phyloP scores from a whole-genome alignment of 2,329 filamentous ascomycete species.

The Xylariaceae sp. region DNA sequence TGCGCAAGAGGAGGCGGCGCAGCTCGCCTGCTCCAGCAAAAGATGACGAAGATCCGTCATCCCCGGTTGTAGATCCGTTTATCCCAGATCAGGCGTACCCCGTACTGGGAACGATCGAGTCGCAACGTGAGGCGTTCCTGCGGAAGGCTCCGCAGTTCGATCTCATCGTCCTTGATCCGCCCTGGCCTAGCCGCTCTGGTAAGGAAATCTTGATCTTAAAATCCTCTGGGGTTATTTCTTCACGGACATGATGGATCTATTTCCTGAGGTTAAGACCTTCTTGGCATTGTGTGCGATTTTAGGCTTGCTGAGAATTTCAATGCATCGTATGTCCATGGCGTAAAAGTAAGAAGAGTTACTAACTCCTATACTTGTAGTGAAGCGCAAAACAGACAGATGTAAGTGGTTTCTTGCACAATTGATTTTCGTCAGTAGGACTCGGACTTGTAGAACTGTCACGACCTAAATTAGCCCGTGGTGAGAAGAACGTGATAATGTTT shows the following conservation, averaged over 20 bases:
- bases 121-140: slow-evolving; percentile 38
- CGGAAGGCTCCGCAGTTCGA: slow-evolving; percentile 51
- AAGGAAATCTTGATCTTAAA: not conserved
- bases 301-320: not conserved
- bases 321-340: no score
- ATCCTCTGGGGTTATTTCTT: not conserved
- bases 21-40: not conserved
- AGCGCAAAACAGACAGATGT: slow-evolving; percentile 51
- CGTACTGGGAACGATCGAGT: slow-evolving; percentile 46
- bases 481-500: no score
- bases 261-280: not conserved
- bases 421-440: not conserved
- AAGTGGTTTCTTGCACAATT: slow-evolving; percentile 2
- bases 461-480: no score
- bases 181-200: slow-evolving; percentile 71
- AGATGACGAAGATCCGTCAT: not conserved
- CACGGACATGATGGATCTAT: not conserved
- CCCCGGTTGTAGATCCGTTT: slow-evolving; percentile 14
- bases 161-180: slow-evolving; percentile 68
- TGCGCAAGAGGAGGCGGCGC: slow-evolving; percentile 18
- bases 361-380: slow-evolving; percentile 36
- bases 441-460: not conserved
- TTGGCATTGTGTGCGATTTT: not conserved
- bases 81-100: slow-evolving; percentile 42
- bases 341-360: not conserved